phyloP scores from a whole-genome alignment of 345 rosid genomes.

The Xanthoceras sorbifolium region DNA sequence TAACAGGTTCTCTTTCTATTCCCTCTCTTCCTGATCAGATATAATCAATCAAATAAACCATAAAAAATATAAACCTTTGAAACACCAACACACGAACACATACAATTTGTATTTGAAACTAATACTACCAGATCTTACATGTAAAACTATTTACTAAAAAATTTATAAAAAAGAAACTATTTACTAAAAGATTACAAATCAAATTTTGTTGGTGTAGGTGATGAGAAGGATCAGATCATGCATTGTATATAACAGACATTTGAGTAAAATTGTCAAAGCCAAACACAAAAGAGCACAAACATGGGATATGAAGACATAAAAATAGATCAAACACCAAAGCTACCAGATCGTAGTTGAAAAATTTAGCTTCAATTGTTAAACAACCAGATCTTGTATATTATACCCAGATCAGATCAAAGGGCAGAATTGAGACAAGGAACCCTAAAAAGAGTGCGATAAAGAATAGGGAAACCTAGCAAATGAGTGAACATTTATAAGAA shows the following conservation, averaged over 20 bases:
- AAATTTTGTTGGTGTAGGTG: neutral
- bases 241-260: neutral
- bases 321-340: neutral
- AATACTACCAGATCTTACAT: neutral
- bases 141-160: neutral
- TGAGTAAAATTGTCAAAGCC: neutral
- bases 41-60: neutral
- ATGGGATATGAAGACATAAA: neutral
- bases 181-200: slow-evolving; percentile 1
- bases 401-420: neutral
- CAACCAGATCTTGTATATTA: neutral
- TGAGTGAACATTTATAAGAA: neutral
- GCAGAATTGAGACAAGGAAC: neutral
- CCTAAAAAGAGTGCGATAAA: neutral
- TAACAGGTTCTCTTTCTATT: neutral
- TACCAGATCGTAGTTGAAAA: neutral
- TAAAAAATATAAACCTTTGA: neutral
- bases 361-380: neutral
- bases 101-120: neutral
- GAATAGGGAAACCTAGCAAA: slow-evolving; percentile 1
- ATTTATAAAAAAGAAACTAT: slow-evolving; percentile 1
- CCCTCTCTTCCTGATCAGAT: neutral
- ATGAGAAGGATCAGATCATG: neutral
- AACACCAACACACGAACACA: neutral
- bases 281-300: slow-evolving; percentile 1